These are phyloP conservation scores for Populus deltoides DNA, from an alignment of 345 rosid genomes.

Conservation along the genomic window DNA sequence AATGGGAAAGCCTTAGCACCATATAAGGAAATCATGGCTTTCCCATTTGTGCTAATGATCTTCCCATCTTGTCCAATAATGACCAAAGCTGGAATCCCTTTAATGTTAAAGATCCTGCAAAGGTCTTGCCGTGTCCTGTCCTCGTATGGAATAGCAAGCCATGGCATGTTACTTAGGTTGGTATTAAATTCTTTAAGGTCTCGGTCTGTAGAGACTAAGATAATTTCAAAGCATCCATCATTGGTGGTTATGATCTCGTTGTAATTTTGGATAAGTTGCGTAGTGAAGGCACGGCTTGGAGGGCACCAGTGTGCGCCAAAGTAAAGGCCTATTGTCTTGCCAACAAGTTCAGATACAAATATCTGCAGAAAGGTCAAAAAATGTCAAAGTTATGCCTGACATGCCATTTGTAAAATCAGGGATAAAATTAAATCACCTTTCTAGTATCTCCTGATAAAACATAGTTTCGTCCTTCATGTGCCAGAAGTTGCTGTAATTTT, in stretches of 20 bases:
- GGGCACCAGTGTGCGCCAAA: slow-evolving; percentile 81
- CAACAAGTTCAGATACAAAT: slow-evolving; percentile 50
- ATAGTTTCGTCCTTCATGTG: slow-evolving; percentile 40
- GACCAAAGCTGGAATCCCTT: slow-evolving; percentile 64
- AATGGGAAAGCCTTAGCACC: slow-evolving; percentile 70
- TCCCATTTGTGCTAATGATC: slow-evolving; percentile 54
- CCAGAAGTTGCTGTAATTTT: slow-evolving; percentile 52
- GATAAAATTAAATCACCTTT: slow-evolving; percentile 36
- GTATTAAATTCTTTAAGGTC: slow-evolving; percentile 54
- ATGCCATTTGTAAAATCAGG: not conserved
- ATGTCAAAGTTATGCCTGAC: not conserved
- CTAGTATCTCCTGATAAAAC: slow-evolving; percentile 45
- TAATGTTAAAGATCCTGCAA: slow-evolving; percentile 62
- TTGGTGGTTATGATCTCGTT: slow-evolving; percentile 33
- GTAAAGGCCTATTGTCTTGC: slow-evolving; percentile 73
- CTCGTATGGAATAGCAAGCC: slow-evolving; percentile 74
- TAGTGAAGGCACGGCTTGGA: slow-evolving; percentile 65
- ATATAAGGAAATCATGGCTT: slow-evolving; percentile 50
- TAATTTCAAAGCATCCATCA: slow-evolving; percentile 46
- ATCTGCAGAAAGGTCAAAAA: slow-evolving; percentile 36
- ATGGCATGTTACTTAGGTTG: slow-evolving; percentile 58
- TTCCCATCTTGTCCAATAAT: slow-evolving; percentile 66
- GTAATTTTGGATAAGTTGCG: slow-evolving; percentile 57
- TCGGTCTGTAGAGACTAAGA: slow-evolving; percentile 64
- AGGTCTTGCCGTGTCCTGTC: slow-evolving; percentile 62